Percentiles rank a stretch among this genome's conserved stretches.
These are phyloP conservation scores for Galeopsis tetrahit DNA, from an alignment of 257 asterid genomes.

Conservation along the genomic window DNA sequence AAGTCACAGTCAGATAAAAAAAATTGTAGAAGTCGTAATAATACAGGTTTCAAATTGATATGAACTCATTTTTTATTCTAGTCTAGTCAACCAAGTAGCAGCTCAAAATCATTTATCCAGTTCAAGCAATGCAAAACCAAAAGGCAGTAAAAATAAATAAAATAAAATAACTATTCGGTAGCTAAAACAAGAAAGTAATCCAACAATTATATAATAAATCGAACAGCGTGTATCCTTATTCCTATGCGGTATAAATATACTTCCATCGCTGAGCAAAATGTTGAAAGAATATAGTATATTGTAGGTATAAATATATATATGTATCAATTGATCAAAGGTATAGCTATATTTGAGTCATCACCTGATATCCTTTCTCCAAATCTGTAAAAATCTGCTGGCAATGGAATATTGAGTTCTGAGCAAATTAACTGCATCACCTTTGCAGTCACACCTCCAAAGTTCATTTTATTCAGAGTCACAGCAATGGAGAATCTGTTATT, in stretches of 20 bases:
- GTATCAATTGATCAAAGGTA: constrained; percentile 72
- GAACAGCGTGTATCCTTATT: not conserved
- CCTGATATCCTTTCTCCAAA: constrained; percentile 54
- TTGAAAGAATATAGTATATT: not conserved
- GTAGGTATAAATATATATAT: not conserved
- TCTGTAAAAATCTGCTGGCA: constrained; percentile 69
- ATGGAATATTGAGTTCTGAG: constrained; percentile 80
- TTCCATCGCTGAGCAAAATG: not conserved
- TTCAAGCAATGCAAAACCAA: not conserved
- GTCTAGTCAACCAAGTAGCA: not conserved
- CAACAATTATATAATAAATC: not conserved
- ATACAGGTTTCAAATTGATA: no score
- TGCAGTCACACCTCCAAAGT: constrained; percentile 81
- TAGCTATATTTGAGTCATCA: constrained; percentile 41
- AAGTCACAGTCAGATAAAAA: no score
- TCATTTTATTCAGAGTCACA: constrained; percentile 84
- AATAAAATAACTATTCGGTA: not conserved
- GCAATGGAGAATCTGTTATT: constrained; percentile 74
- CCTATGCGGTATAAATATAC: constrained; percentile 1
- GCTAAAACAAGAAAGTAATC: constrained; percentile 2
- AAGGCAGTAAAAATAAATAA: not conserved
- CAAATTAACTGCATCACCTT: constrained; percentile 77
- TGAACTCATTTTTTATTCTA: not conserved
- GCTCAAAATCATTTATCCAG: not conserved
- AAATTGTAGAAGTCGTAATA: no score